Base-by-base conservation (phyloP, 495 filamentous ascomycete species). In the Hapsidospora chrysogenum region DNA sequence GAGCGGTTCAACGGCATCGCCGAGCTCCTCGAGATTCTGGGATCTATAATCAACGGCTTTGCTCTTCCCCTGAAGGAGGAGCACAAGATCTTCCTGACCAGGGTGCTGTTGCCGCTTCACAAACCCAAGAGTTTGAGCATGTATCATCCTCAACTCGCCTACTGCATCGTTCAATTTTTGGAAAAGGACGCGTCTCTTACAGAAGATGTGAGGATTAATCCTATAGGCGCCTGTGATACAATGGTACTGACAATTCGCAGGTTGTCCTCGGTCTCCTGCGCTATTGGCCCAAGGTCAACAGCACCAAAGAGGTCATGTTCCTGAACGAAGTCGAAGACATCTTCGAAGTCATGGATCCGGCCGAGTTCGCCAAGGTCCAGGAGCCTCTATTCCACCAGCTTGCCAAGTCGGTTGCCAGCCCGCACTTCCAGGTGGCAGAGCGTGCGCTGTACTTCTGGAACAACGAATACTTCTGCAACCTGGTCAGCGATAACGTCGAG, bases 261-360 rank as follows among this genome's bases (percentile, higher is more conserved):
- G 87, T 97, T 41, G 92, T 99, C 22, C 72, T 94, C 41, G 89
- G 89, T 10, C 65, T 99, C 40, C 64, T 99, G 40, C 76, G 89
- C 45, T 99, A 93, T 54, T 99, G 89, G 89, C 89, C 89, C 17
- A 99, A 99, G 63, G 82, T 86, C 35, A 99, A 99, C 53, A 96
- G 92, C 52, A 96, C 92, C 9, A 99, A 99, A 52, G 89, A 99
- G 52, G 89, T 99, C 46, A 99, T 99, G 89, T 99, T 85, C 56
- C 64, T 99, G 46, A 99, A 99, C 46, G 89, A 99, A 51, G 92
- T 99, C 7, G 89, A 99, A 52, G 89, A 99, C 51, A 99, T 96
- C 38, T 99, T 99, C 47, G 89, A 99, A 63, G 89, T 99, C 23
- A 99, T 99, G 89, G 89, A 99, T 48, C 89, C 89, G 4, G 84